A percentile compares a stretch with the other conserved stretches of the same genome.
Conservation (phyloP, 2,329 filamentous ascomycete genomes). For the Fusarium globosum region DNA sequence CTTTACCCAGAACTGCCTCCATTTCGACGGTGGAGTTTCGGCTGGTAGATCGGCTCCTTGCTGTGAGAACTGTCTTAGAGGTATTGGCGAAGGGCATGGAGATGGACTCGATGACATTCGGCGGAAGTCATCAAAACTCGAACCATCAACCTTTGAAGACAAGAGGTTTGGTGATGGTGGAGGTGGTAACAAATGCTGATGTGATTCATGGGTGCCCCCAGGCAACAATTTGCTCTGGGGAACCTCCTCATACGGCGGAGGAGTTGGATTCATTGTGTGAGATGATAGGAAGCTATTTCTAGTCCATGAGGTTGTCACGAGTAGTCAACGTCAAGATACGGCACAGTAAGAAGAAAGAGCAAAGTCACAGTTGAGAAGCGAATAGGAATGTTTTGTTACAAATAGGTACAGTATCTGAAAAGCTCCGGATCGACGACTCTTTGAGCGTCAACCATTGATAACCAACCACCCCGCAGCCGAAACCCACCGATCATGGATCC, state of each 20-base stretch:
- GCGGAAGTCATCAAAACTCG: conserved; percentile 39
- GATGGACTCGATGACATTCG: conserved; percentile 40
- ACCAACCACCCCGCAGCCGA: conserved; percentile 34
- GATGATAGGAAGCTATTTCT: neutral
- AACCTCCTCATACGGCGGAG: conserved; percentile 35
- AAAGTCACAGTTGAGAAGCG: conserved; percentile 9
- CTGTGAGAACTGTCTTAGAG: conserved; percentile 22
- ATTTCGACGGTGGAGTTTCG: conserved; percentile 39
- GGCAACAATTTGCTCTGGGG: conserved; percentile 30
- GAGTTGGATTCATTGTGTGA: conserved; percentile 29
- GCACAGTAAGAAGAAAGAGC: conserved; percentile 7
- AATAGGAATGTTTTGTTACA: conserved; percentile 19
- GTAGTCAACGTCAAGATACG: neutral
- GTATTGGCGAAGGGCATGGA: conserved; percentile 41
- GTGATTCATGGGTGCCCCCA: conserved; percentile 18
- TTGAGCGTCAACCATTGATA: conserved; percentile 14
- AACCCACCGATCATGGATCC: conserved; percentile 36
- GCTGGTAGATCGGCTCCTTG: neutral
- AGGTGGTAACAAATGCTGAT: conserved; percentile 25
- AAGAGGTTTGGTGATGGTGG: conserved; percentile 20
- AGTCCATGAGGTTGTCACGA: conserved; percentile 2
- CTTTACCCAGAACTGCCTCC: conserved; percentile 63
- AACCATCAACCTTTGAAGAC: conserved; percentile 22
- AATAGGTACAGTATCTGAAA: conserved; percentile 3
- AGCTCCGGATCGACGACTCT: conserved; percentile 19